Base-by-base conservation (phyloP, 257 asterid species). In the Sherardia arvensis region DNA sequence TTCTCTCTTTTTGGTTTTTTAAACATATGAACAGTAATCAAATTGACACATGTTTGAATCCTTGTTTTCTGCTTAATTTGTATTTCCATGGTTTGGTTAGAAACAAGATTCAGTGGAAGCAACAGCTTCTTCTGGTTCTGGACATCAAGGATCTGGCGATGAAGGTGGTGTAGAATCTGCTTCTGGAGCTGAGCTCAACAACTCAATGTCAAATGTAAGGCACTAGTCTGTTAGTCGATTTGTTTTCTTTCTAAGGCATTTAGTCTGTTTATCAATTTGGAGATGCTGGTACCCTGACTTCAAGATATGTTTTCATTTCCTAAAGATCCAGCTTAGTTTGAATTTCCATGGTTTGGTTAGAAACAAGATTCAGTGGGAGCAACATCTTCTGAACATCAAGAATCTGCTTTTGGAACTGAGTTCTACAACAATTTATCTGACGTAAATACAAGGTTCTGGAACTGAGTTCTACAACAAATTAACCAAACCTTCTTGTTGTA, bases 21-120 rank as follows among this genome's bases (percentile, higher is more conserved):
- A n/a, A n/a, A n/a, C n/a, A n/a, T n/a, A n/a, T n/a, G n/a, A n/a
- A n/a, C n/a, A n/a, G n/a, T n/a, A n/a, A n/a, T n/a, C n/a, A n/a
- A n/a, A n/a, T n/a, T n/a, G n/a, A n/a, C n/a, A n/a, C n/a, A n/a
- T n/a, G n/a, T n/a, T n/a, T n/a, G n/a, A n/a, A n/a, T n/a, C n/a
- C n/a, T 33, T 4, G 29, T 7, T 43, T 61, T 29, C 22, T 64
- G 54, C 56, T 40, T 26, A 30, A 25, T 64, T 75, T 69, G 28
- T 9, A 28, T 54, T 69, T 22, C 1, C 26, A 48, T 53, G 28
- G 18, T 25, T 40, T 23, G 47, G 58, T 38, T 33, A 89, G 99
- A 87, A 89, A 76, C 97, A 89, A 84, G 97, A 81, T 78, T 87
- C 86, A n/a, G n/a, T n/a, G n/a, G n/a, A 53, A 87, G 91, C 80